phyloP scores from a whole-genome alignment of 495 filamentous ascomycete species.

The Bathelium albidoporum region DNA sequence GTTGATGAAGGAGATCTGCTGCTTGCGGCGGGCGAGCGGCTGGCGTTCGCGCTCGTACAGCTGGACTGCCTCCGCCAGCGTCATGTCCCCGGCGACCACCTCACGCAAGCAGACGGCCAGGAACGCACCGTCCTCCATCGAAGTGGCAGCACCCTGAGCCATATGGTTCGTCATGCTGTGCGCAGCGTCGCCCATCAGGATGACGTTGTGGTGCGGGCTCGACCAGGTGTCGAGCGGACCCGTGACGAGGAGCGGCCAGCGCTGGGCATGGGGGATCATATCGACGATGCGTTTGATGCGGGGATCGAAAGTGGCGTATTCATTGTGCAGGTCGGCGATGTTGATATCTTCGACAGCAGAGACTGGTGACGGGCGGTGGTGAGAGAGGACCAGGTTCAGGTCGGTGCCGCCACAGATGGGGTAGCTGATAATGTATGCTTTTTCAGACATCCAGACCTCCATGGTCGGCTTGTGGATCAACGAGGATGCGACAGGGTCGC shows the following conservation, averaged over 20 bases:
- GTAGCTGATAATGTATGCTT: conserved; percentile 41
- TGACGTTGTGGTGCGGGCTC: conserved; percentile 16
- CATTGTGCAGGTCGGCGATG: conserved; percentile 24
- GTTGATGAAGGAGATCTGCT: conserved; percentile 23
- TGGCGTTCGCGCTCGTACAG: conserved; percentile 20
- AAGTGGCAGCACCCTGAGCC: conserved; percentile 23
- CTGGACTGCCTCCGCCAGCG: conserved; percentile 10
- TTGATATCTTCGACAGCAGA: conserved; percentile 25
- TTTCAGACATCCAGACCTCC: conserved; percentile 38
- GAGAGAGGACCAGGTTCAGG: conserved; percentile 44
- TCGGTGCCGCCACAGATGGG: conserved; percentile 38
- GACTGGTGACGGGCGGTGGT: conserved; percentile 29
- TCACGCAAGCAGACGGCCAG: conserved; percentile 13
- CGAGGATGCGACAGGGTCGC: conserved; percentile 31
- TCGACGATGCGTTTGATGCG: conserved; percentile 28
- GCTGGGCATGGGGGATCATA: conserved; percentile 17
- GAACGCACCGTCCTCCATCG: conserved; percentile 25
- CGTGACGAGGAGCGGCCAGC: conserved; percentile 22
- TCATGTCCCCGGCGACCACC: conserved; percentile 7
- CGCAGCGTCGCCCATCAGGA: conserved; percentile 24
- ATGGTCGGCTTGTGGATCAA: conserved; percentile 33
- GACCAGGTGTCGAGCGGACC: conserved; percentile 19
- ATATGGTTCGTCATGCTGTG: conserved; percentile 24
- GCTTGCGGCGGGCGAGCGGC: conserved; percentile 22
- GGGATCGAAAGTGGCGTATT: conserved; percentile 30